These are phyloP conservation scores for Echium plantagineum DNA, from an alignment of 257 asterid species.

Conservation along the genomic window DNA sequence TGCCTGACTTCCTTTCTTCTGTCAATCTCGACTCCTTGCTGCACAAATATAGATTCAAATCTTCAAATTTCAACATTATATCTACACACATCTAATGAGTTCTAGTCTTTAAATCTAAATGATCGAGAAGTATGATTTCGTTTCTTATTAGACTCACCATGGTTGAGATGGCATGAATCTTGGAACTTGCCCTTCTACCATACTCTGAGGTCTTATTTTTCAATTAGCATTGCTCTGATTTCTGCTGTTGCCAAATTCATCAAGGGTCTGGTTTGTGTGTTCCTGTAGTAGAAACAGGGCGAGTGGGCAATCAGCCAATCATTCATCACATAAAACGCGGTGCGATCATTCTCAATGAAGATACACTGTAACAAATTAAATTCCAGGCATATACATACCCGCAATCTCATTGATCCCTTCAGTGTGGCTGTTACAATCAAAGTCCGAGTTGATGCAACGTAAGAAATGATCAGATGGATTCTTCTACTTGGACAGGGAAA, in stretches of 20 bases:
- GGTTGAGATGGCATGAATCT: constrained; percentile 37
- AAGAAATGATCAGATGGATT: constrained; percentile 96
- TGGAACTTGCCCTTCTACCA: constrained; percentile 32
- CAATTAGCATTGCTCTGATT: constrained; percentile 51
- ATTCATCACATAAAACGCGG: not conserved
- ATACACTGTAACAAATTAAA: not conserved
- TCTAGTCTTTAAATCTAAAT: not conserved
- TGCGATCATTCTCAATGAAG: not conserved
- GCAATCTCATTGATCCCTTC: constrained; percentile 66
- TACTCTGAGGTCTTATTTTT: constrained; percentile 57
- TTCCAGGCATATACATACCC: constrained; percentile 30
- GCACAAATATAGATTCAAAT: constrained; percentile 11
- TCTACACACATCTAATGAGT: not conserved
- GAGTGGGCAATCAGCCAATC: no score
- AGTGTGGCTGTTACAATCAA: constrained; percentile 80
- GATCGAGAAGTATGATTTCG: not conserved
- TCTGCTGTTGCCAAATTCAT: constrained; percentile 67
- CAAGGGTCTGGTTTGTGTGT: constrained; percentile 46
- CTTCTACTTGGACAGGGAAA: constrained; percentile 87
- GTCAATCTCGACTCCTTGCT: constrained; percentile 58
- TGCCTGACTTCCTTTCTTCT: constrained; percentile 70
- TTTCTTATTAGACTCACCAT: constrained; percentile 27
- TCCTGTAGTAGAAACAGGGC: constrained; percentile 39
- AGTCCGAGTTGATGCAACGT: constrained; percentile 81
- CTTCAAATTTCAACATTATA: not conserved